Conservation (phyloP, 176 grass and related monocot genomes). For the Ensete ventricosum region DNA sequence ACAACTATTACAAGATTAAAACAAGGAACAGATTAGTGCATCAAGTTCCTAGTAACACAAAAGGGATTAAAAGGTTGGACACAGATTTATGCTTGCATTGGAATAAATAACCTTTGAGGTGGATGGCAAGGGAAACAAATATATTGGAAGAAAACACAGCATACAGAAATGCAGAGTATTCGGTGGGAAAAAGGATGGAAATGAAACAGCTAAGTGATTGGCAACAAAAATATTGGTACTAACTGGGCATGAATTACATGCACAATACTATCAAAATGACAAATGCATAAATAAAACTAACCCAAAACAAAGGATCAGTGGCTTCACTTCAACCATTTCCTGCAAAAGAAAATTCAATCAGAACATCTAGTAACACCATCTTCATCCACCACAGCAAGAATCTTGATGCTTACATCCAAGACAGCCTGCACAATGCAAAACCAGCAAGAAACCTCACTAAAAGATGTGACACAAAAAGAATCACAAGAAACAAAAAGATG, state of each 20-base stretch:
- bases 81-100: too few relatives aligned
- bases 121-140: too few relatives aligned
- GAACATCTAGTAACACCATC: conserved; percentile 77
- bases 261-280: background rate
- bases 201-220: background rate
- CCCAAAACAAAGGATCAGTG: conserved; percentile 7
- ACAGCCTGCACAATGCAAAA: conserved; percentile 39
- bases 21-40: too few relatives aligned
- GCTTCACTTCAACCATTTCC: conserved; percentile 11
- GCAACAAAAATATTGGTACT: background rate
- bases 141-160: too few relatives aligned
- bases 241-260: background rate
- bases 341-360: conserved; percentile 24
- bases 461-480: background rate
- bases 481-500: too few relatives aligned
- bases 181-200: too few relatives aligned
- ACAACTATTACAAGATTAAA: too few relatives aligned
- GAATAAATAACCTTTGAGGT: too few relatives aligned
- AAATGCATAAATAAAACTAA: background rate
- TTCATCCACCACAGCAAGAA: conserved; percentile 66
- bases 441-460: background rate
- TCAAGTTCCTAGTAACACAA: too few relatives aligned
- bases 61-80: too few relatives aligned
- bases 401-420: conserved; percentile 67
- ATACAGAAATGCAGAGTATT: too few relatives aligned